A percentile compares a stretch with the other conserved stretches of the same genome.
Evolutionary conservation across 2,329 filamentous ascomycete genomes (phyloP).

Genomic region (Trichophyton rubrum): DNA sequence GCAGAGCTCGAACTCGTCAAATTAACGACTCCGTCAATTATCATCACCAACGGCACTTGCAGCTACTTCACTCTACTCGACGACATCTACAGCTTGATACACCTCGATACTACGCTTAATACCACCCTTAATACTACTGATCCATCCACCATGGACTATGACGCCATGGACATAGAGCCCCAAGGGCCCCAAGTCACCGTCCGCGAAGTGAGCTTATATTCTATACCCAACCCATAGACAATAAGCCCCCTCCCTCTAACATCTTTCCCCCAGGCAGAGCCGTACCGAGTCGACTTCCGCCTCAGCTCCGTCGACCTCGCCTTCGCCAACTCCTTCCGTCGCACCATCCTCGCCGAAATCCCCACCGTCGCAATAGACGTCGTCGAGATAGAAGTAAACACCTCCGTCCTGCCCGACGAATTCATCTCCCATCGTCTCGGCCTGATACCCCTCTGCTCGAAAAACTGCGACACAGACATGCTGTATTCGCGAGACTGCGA

Average conservation of each 20-base stretch:
- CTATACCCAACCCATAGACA: neutral
- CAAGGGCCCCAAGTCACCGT: conserved; percentile 37
- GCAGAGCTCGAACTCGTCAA: no score
- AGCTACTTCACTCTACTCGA: no score
- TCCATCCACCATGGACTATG: conserved; percentile 26
- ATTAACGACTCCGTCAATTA: no score
- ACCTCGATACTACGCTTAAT: no score
- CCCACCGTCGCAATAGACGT: conserved; percentile 89
- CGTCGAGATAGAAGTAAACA: conserved; percentile 91
- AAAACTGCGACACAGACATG: conserved; percentile 65
- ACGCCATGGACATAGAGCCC: conserved; percentile 36
- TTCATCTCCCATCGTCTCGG: conserved; percentile 83
- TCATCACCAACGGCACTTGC: no score
- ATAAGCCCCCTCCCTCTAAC: neutral
- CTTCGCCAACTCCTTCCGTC: conserved; percentile 92
- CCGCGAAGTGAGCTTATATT: conserved; percentile 27
- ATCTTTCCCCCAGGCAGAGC: conserved; percentile 50
- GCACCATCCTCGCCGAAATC: conserved; percentile 88
- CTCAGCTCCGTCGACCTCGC: conserved; percentile 81
- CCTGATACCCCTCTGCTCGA: conserved; percentile 84
- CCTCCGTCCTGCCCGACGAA: conserved; percentile 94
- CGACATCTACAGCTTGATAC: no score
- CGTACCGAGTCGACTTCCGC: conserved; percentile 77
- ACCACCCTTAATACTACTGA: no score
- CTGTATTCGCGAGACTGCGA: conserved; percentile 89